Evolutionary conservation across 768 basidiomycete species (phyloP).

Genomic region (Rhodotorula graminis): DNA sequence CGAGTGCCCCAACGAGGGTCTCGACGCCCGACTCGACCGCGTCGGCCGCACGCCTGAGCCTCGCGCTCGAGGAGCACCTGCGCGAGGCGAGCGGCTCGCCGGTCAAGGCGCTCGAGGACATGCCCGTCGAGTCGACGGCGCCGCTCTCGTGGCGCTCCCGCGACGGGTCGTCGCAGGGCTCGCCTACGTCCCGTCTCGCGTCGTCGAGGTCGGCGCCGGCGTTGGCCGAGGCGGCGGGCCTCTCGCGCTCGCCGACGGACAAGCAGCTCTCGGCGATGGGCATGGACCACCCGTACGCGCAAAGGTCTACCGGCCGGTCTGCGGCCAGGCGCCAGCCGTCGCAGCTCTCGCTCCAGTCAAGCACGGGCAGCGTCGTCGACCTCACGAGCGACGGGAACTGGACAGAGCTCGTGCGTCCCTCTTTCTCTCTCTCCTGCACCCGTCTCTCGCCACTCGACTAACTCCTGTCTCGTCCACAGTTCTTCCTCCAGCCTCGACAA

Average conservation of each 20-base stretch:
- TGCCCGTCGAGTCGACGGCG: neutral
- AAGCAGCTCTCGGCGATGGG: neutral
- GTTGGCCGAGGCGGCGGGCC: neutral
- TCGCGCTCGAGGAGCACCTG: slow-evolving; percentile 18
- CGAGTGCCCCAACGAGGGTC: neutral
- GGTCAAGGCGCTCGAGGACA: neutral
- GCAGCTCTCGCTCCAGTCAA: slow-evolving; percentile 2
- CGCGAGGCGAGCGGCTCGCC: neutral
- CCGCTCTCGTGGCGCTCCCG: neutral
- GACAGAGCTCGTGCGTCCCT: slow-evolving; percentile 4
- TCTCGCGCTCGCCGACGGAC: neutral
- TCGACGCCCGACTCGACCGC: slow-evolving; percentile 12
- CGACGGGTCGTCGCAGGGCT: neutral
- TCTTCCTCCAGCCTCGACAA: slow-evolving; percentile 15
- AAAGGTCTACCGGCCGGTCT: neutral
- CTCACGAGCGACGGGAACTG: neutral
- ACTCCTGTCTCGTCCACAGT: neutral
- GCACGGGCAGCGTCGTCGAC: slow-evolving; percentile 8
- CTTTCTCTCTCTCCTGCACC: too few relatives aligned
- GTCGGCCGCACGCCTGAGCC: neutral
- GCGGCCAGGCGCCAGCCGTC: neutral
- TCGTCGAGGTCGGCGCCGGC: neutral
- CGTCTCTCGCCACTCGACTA: too few relatives aligned
- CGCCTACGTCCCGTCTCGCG: too few relatives aligned
- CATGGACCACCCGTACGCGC: neutral